Evolutionary conservation across 495 filamentous ascomycete genomes (phyloP).

Genomic region (Pseudotulostoma volvatum): DNA sequence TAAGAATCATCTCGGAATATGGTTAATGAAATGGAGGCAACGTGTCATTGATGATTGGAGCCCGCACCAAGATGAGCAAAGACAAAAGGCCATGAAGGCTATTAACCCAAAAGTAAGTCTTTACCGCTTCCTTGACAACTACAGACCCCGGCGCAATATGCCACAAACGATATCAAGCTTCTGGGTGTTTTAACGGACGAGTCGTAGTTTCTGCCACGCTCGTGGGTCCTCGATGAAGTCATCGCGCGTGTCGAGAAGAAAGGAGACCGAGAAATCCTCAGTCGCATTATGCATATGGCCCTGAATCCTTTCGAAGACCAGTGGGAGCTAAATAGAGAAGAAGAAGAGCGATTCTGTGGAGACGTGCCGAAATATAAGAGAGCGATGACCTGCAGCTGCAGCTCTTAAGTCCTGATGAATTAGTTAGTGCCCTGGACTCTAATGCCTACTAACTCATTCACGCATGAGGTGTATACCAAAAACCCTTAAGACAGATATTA

Average conservation of each 20-base stretch:
- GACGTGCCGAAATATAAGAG: constrained; percentile 66
- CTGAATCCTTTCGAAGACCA: constrained; percentile 67
- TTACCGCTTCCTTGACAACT: neutral
- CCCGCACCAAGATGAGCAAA: constrained; percentile 36
- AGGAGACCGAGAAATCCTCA: constrained; percentile 63
- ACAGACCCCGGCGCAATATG: too few relatives aligned
- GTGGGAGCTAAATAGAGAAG: constrained; percentile 47
- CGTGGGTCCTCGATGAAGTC: constrained; percentile 87
- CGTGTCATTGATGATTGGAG: constrained; percentile 61
- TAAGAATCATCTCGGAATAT: constrained; percentile 46
- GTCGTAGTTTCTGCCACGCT: constrained; percentile 55
- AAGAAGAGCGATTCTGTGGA: constrained; percentile 71
- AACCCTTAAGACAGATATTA: too few relatives aligned
- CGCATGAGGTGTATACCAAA: too few relatives aligned
- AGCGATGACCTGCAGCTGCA: constrained; percentile 85
- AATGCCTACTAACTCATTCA: too few relatives aligned
- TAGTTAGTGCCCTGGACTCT: too few relatives aligned
- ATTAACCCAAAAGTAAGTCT: constrained; percentile 61
- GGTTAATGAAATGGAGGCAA: constrained; percentile 56
- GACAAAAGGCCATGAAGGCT: constrained; percentile 56
- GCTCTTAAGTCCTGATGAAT: constrained; percentile 21
- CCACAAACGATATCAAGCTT: too few relatives aligned
- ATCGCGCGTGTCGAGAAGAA: constrained; percentile 75
- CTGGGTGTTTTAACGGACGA: constrained; percentile 4
- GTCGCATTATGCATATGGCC: constrained; percentile 59